Evolutionary conservation across 331 rosid species (phyloP).

Genomic region (Malus hybrid): DNA sequence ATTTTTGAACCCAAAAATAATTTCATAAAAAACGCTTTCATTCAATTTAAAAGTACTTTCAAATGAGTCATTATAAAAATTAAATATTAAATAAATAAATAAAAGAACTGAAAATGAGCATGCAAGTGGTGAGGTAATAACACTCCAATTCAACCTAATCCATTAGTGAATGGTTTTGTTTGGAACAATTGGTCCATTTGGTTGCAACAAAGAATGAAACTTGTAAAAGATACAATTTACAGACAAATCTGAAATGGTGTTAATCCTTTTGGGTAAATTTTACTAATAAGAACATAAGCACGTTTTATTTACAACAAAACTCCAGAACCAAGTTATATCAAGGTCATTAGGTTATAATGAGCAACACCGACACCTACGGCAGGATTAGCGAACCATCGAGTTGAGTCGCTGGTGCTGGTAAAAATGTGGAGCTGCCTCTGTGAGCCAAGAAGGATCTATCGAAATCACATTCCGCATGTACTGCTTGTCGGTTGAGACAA

Average conservation of each 20-base stretch:
- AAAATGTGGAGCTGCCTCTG: slow-evolving; percentile 89
- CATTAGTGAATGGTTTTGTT: background rate
- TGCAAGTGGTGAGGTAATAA: background rate
- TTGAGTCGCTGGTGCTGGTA: slow-evolving; percentile 54
- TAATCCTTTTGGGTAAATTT: background rate
- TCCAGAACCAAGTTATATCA: background rate
- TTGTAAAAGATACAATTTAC: background rate
- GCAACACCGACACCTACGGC: background rate
- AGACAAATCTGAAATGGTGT: background rate
- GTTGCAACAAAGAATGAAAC: background rate
- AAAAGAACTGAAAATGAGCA: background rate
- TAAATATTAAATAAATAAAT: background rate
- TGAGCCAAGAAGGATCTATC: slow-evolving; percentile 76
- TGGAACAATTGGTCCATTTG: background rate
- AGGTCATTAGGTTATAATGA: background rate
- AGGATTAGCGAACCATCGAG: slow-evolving; percentile 29
- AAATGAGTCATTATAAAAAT: background rate
- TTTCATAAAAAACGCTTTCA: too few species aligned
- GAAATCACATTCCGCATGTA: slow-evolving; percentile 86
- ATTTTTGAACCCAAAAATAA: too few species aligned
- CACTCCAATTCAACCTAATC: slow-evolving; percentile 5
- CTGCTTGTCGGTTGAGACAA: slow-evolving; percentile 81
- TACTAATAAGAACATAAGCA: background rate
- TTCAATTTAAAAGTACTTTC: too few species aligned
- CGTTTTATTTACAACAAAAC: background rate